Conservation (phyloP, 768 basidiomycete genomes). For the Baorangia bicolor region DNA sequence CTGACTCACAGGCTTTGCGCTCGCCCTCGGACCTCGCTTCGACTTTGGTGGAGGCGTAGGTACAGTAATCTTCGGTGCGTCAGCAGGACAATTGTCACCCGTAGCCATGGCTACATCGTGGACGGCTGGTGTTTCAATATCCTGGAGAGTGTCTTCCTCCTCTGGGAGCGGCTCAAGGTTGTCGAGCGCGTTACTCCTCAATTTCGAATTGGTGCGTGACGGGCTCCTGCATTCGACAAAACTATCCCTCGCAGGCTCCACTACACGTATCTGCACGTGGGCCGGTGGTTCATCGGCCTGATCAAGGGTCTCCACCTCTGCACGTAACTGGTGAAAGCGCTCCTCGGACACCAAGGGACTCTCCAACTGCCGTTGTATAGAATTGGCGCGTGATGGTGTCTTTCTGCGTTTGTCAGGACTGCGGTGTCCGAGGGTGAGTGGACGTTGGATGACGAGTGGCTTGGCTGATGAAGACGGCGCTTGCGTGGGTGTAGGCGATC, state of each 20-base stretch:
- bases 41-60: constrained; percentile 5
- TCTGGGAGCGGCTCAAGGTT: background rate
- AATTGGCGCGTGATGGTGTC: constrained; percentile 1
- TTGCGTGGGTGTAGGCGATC: constrained; percentile 10
- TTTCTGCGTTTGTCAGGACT: constrained; percentile 16
- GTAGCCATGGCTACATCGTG: constrained; percentile 2
- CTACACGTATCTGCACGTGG: constrained; percentile 1
- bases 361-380: background rate
- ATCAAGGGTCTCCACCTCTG: constrained; percentile 17
- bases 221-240: background rate
- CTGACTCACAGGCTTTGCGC: constrained; percentile 22
- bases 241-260: background rate
- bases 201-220: background rate
- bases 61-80: background rate
- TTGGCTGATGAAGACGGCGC: constrained; percentile 15
- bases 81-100: background rate
- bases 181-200: background rate
- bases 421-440: constrained; percentile 12
- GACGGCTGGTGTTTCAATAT: background rate
- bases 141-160: background rate
- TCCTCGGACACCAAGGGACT: constrained; percentile 28
- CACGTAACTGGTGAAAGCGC: constrained; percentile 21
- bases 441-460: constrained; percentile 6
- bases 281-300: constrained; percentile 4
- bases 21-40: constrained; percentile 32